Percentiles rank a stretch among this genome's conserved stretches.
phyloP scores from a whole-genome alignment of 73 alveolate genomes.

The Breviolum minutum region DNA sequence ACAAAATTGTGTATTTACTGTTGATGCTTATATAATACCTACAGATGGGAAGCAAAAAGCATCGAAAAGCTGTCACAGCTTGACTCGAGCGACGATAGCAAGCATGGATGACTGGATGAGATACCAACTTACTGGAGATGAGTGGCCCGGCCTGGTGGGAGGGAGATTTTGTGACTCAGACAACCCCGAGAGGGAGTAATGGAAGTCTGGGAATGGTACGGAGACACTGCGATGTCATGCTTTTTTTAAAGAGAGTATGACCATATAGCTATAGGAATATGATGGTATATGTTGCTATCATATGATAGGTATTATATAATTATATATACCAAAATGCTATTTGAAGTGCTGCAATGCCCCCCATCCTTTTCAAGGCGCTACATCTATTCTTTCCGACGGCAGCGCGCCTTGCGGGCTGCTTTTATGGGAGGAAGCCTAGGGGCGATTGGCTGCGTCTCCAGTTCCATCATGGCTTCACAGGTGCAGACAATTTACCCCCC shows the following conservation, averaged over 20 bases:
- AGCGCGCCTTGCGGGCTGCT: conserved; percentile 34
- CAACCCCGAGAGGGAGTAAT: neutral
- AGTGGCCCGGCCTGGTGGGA: neutral
- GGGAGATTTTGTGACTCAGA: neutral
- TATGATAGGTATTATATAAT: neutral
- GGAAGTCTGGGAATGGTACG: neutral
- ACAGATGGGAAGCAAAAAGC: no score
- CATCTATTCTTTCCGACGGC: conserved; percentile 48
- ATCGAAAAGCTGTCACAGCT: no score
- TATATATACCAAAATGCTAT: neutral
- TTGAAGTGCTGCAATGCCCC: neutral
- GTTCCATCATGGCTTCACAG: conserved; percentile 52
- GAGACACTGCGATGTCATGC: no score
- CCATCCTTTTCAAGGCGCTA: conserved; percentile 9
- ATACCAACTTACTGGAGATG: conserved; percentile 44
- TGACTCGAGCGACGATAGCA: neutral
- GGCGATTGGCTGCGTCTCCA: conserved; percentile 31
- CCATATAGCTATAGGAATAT: neutral
- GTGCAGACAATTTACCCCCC: neutral
- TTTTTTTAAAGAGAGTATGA: no score
- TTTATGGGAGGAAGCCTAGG: conserved; percentile 85
- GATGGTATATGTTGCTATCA: neutral
- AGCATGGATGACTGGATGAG: conserved; percentile 64
- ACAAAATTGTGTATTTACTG: neutral
- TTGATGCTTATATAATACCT: neutral